These are phyloP conservation scores for Cunninghamia lanceolata DNA, from an alignment of 75 land plant species.

Conservation along the genomic window DNA sequence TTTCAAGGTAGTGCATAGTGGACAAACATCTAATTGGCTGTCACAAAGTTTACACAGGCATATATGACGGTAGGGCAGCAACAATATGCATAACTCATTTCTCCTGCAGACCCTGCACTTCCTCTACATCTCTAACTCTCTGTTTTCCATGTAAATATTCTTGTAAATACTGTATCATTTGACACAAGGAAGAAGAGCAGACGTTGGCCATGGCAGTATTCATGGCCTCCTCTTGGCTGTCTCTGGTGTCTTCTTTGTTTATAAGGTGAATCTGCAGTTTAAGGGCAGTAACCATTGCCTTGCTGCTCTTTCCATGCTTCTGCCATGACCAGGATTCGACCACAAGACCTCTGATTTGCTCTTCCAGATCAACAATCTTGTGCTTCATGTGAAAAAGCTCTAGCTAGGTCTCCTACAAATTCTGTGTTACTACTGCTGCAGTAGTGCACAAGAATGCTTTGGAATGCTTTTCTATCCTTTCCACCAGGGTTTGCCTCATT, in stretches of 20 bases:
- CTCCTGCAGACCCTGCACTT: slow-evolving; percentile 43
- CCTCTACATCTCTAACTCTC: slow-evolving; percentile 9
- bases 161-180: no score
- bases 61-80: slow-evolving; percentile 69
- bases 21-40: slow-evolving; percentile 30
- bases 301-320: slow-evolving; percentile 27
- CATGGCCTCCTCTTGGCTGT: slow-evolving; percentile 8
- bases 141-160: neutral
- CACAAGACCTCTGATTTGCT: slow-evolving; percentile 23
- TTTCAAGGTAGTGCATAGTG: slow-evolving; percentile 35
- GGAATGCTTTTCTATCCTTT: slow-evolving; percentile 31
- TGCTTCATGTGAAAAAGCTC: slow-evolving; percentile 34
- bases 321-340: slow-evolving; percentile 37
- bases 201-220: neutral
- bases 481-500: slow-evolving; percentile 15
- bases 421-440: slow-evolving; percentile 18
- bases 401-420: slow-evolving; percentile 32
- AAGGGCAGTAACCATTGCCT: slow-evolving; percentile 25
- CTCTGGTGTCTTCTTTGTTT: neutral
- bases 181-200: neutral
- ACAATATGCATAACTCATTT: slow-evolving; percentile 40
- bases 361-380: slow-evolving; percentile 34
- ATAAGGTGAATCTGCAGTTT: slow-evolving; percentile 31
- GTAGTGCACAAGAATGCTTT: slow-evolving; percentile 12
- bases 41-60: slow-evolving; percentile 57